These are phyloP conservation scores for Cicer pinnatifidum DNA, from an alignment of 306 rosid genomes.

Conservation along the genomic window DNA sequence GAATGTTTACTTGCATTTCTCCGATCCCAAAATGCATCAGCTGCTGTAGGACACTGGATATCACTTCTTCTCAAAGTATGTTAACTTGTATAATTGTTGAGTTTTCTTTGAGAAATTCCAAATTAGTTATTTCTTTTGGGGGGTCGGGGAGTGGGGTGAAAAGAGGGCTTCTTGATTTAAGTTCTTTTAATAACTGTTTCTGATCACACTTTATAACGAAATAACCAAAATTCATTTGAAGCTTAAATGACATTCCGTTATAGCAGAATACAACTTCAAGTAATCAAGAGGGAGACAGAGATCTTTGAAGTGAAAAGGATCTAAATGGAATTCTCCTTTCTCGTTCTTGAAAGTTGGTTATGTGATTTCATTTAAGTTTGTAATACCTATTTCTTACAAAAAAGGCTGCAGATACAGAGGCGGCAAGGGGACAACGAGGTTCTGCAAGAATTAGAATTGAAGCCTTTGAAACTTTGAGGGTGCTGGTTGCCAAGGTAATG, in stretches of 20 bases:
- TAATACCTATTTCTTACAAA: constrained; percentile 44
- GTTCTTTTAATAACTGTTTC: constrained; percentile 7
- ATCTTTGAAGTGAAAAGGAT: constrained; percentile 24
- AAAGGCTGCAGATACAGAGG: constrained; percentile 94
- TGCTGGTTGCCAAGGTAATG: constrained; percentile 87
- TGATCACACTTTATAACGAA: constrained; percentile 18
- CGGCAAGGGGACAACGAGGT: constrained; percentile 82
- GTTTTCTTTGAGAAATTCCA: constrained; percentile 36
- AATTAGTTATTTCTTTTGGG: not conserved
- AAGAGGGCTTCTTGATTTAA: not conserved
- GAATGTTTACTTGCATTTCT: constrained; percentile 84
- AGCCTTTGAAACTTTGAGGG: constrained; percentile 74
- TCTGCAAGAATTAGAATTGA: constrained; percentile 77
- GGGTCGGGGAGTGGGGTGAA: not conserved
- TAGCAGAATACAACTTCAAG: constrained; percentile 29
- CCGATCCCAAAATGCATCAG: constrained; percentile 72
- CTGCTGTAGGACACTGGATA: constrained; percentile 95
- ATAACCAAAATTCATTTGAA: constrained; percentile 31
- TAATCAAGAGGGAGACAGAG: constrained; percentile 24
- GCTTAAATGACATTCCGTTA: constrained; percentile 27
- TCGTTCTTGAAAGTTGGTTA: constrained; percentile 35
- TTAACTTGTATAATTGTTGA: constrained; percentile 22
- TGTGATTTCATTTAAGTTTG: constrained; percentile 8
- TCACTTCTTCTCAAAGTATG: constrained; percentile 91
- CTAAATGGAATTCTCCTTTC: constrained; percentile 12